Evolutionary conservation across 148 eudicot genomes (phyloP), one percentile per base, ranked within the genome.

Genomic region (Fagopyrum esculentum): DNA sequence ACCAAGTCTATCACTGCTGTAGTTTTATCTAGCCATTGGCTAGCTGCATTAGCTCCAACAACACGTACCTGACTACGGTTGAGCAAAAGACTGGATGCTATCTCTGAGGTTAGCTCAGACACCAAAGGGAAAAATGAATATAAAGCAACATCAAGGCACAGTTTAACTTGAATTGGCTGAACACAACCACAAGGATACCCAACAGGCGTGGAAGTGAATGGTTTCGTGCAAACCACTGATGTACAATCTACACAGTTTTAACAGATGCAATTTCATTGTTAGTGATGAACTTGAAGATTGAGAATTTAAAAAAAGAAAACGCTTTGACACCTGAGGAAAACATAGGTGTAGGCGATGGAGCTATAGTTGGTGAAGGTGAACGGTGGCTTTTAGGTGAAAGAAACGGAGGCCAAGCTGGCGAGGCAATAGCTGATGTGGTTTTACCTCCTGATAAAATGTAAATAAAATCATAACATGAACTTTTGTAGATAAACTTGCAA

Each of bases 101-200:
- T 89, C 71, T 92, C 93, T 44, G 78, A 73, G 57, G 97, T 92
- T 73, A 96, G 87, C 78, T 86, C 85, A 10, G 97, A 77, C 10
- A 92, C 93, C 85, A 89, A 81, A 4, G 98, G 98, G 71, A 96
- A 90, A 80, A 96, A 92, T 46, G 87, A 87, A 82, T 87, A 89
- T 26, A 87, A 63, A 43, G 91, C 70, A 54, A 92, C 78, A 60
- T 76, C 78, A 45, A 92, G 81, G 50, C 78, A 79, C 71, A 96
- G 75, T 76, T 76, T 84, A 51, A 96, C 90, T 83, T 90, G 85
- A 77, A 96, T 83, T 6, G 99, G 98, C 89, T 87, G 87, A 76
- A 96, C 98, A 77, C 99, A 96, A 60, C 91, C 94, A 85, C 98
- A 96, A 2, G 91, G 88, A 73, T 84, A 77, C 72, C 93, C 95